Evolutionary conservation across 345 rosid species (phyloP).

Genomic region (Gossypium australe): DNA sequence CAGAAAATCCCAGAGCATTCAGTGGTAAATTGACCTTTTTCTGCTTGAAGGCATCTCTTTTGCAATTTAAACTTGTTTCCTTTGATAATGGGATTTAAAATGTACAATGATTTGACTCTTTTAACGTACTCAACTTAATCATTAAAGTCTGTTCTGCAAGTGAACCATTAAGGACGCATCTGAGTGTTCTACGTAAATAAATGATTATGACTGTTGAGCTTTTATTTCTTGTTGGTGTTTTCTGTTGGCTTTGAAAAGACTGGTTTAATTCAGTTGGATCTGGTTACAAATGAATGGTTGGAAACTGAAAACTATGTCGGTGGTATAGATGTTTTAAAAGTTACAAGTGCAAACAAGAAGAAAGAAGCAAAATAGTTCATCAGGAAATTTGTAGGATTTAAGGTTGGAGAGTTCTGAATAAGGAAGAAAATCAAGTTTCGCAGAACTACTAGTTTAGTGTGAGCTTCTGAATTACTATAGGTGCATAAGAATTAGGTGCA

Average conservation of each 20-base stretch:
- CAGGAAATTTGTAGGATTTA: not conserved
- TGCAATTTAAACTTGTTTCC: not conserved
- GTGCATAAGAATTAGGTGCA: not conserved
- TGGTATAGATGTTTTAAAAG: not conserved
- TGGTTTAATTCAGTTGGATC: not conserved
- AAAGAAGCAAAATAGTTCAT: not conserved
- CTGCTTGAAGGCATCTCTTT: slow-evolving; percentile 14
- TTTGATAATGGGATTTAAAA: not conserved
- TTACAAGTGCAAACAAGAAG: not conserved
- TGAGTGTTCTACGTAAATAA: not conserved
- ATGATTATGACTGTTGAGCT: not conserved
- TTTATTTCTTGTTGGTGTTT: not conserved
- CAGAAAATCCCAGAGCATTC: slow-evolving; percentile 89
- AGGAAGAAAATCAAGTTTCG: not conserved
- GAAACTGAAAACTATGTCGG: not conserved
- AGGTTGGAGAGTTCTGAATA: not conserved
- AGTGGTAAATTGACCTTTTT: slow-evolving; percentile 47
- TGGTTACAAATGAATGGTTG: not conserved
- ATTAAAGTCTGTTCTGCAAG: not conserved
- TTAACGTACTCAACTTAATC: not conserved
- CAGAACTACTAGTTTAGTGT: not conserved
- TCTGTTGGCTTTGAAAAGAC: not conserved
- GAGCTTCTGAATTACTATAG: not conserved
- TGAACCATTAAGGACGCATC: not conserved
- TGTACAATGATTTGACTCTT: not conserved